Base-by-base conservation (phyloP, 306 rosid species). In the Coriaria nepalensis region DNA sequence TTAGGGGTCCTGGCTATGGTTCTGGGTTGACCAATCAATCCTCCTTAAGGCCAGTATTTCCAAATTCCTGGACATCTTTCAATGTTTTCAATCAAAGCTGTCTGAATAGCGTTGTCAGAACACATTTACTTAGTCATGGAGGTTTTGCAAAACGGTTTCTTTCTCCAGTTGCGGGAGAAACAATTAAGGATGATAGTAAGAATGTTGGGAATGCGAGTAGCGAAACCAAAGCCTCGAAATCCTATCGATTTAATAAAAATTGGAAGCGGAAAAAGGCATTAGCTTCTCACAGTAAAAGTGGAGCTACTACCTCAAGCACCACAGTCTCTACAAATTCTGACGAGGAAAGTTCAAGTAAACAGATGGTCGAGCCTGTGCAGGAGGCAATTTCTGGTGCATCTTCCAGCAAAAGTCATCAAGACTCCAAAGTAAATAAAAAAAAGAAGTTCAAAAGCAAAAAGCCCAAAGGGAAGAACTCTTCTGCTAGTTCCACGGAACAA, bases 371-470 rank as follows among this genome's bases (percentile, higher is more conserved):
- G 48, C 57, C 61, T 37, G 49, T 38, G 47, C 64, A 68, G 54
- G 59, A 65, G 20, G 56, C 7, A 15, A 38, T 37, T 38, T 37
- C 39, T 40, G 64, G 41, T 40, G 50, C 47, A 10, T 50, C 37
- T 6, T 11, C 67, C 12, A 10, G 44, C 37, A 44, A 48, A 33
- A 56, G 36, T 39, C 58, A 62, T 11, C 59, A 40, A 51, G 64
- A 61, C 10, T 37, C 78, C 13, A 61, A 76, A 65, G 60, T 63
- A 32, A 50, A 43, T 6, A 66, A 32, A 7, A 60, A 71, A 56
- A 78, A 62, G 61, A 81, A 64, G 52, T 36, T 59, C 2, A 20
- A 47, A 64, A 71, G 65, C 66, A 84, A 78, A 68, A 84, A 79
- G 60, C 67, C 39, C 12, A 62, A 49, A 42, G 71, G 50, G 43